phyloP scores from a whole-genome alignment of 441 rosid genomes.

The Pelargonium cotyledonis region DNA sequence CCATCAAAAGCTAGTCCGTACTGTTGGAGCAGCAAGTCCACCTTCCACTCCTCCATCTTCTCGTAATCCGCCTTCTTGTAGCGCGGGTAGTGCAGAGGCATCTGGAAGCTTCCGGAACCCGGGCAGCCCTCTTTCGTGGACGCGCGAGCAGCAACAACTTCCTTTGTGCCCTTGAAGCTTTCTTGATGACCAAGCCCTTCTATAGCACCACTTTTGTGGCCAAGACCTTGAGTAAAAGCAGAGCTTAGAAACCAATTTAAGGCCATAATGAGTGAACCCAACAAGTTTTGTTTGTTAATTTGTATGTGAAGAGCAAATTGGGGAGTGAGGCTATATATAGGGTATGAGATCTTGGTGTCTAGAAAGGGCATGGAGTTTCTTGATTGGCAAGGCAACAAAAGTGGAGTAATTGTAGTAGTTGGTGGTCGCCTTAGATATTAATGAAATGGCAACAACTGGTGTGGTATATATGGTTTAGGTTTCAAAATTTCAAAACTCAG shows the following conservation, averaged over 20 bases:
- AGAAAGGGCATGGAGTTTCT: neutral
- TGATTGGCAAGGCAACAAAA: neutral
- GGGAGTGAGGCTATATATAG: slow-evolving; percentile 10
- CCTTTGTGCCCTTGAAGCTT: slow-evolving; percentile 23
- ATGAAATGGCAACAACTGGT: too few relatives aligned
- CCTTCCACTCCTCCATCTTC: slow-evolving; percentile 48
- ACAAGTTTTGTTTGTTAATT: neutral
- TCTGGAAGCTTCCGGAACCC: slow-evolving; percentile 40
- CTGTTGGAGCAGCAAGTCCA: slow-evolving; percentile 49
- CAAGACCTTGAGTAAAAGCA: slow-evolving; percentile 24
- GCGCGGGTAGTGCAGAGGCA: slow-evolving; percentile 60
- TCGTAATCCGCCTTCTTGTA: slow-evolving; percentile 46
- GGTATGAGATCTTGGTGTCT: neutral
- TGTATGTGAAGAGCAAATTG: neutral
- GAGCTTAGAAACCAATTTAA: slow-evolving; percentile 28
- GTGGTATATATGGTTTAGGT: too few relatives aligned
- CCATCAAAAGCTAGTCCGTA: slow-evolving; percentile 44
- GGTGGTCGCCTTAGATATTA: slow-evolving; percentile 20
- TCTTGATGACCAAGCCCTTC: slow-evolving; percentile 14
- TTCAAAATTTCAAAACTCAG: too few relatives aligned
- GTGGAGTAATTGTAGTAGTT: slow-evolving; percentile 19
- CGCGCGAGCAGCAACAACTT: slow-evolving; percentile 13
- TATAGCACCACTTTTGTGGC: slow-evolving; percentile 1
- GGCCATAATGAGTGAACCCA: slow-evolving; percentile 19
- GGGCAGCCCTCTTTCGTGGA: slow-evolving; percentile 14